phyloP scores from a whole-genome alignment of 495 filamentous ascomycete species.

The Lindgomyces ingoldianus region DNA sequence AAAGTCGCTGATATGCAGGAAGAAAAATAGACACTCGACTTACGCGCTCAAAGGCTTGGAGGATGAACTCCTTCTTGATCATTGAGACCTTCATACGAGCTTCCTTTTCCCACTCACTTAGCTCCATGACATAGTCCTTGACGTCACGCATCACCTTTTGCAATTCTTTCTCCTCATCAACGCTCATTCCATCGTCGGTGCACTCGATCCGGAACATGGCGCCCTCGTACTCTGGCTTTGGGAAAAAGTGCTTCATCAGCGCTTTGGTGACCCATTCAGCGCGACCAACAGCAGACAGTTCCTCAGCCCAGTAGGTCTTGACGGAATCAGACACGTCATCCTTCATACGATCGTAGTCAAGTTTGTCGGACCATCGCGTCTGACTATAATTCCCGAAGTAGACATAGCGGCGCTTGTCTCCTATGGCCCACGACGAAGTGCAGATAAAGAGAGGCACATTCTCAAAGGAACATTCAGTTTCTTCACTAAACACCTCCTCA shows the following conservation, averaged over 20 bases:
- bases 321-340: conserved; percentile 39
- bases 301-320: conserved; percentile 41
- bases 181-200: too few species aligned
- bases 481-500: conserved; percentile 24
- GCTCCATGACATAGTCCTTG: conserved; percentile 30
- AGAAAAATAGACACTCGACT: too few species aligned
- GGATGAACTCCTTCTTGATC: conserved; percentile 38
- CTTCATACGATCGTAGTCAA: conserved; percentile 43
- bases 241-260: conserved; percentile 44
- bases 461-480: conserved; percentile 23
- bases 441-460: conserved; percentile 43
- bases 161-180: conserved; percentile 12
- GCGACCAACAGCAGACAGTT: conserved; percentile 32
- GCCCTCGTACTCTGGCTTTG: conserved; percentile 41
- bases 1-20: not conserved
- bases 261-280: conserved; percentile 43
- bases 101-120: conserved; percentile 43
- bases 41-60: conserved; percentile 41
- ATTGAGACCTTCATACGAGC: conserved; percentile 32
- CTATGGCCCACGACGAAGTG: not conserved
- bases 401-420: conserved; percentile 21
- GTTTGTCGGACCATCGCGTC: conserved; percentile 42
- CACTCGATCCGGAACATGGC: not conserved
- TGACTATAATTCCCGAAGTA: conserved; percentile 46
- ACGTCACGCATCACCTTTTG: conserved; percentile 32